A percentile compares a stretch with the other conserved stretches of the same genome.
These are phyloP conservation scores for Gymnopus androsaceus DNA, from an alignment of 1,284 basidiomycete genomes.

Conservation along the genomic window DNA sequence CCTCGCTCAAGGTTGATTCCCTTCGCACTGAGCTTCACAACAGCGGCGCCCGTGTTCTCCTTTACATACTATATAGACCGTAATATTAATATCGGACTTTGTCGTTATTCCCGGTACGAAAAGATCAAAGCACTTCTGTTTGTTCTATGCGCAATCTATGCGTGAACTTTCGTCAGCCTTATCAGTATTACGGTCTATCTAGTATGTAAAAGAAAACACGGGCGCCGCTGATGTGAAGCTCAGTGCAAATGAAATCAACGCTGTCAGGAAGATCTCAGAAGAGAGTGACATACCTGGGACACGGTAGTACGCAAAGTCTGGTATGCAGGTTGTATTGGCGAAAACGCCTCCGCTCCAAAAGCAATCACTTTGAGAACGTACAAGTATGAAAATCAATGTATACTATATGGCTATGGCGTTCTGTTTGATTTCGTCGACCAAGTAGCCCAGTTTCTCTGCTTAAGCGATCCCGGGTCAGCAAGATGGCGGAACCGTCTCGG, in stretches of 20 bases:
- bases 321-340: constrained; percentile 1
- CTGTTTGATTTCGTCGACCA: no score
- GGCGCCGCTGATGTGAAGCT: constrained; percentile 37
- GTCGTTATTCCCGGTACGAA: constrained; percentile 57
- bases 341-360: constrained; percentile 11
- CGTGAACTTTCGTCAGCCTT: constrained; percentile 5
- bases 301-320: constrained; percentile 1
- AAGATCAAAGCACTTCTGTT: constrained; percentile 37
- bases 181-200: no score
- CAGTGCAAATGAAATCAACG: constrained; percentile 35
- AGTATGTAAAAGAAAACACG: constrained; percentile 47
- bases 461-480: no score
- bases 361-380: no score
- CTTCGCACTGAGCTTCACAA: no score
- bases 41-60: no score
- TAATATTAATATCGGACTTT: no score
- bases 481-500: no score
- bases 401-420: no score
- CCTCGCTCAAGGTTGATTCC: constrained; percentile 50
- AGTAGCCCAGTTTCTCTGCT: no score
- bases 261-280: constrained; percentile 38
- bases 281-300: constrained; percentile 27
- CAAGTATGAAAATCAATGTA: no score
- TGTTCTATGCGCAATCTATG: background rate
- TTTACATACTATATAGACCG: no score